Conservation (phyloP, 2,329 filamentous ascomycete species). For the Penicillium olsonii region DNA sequence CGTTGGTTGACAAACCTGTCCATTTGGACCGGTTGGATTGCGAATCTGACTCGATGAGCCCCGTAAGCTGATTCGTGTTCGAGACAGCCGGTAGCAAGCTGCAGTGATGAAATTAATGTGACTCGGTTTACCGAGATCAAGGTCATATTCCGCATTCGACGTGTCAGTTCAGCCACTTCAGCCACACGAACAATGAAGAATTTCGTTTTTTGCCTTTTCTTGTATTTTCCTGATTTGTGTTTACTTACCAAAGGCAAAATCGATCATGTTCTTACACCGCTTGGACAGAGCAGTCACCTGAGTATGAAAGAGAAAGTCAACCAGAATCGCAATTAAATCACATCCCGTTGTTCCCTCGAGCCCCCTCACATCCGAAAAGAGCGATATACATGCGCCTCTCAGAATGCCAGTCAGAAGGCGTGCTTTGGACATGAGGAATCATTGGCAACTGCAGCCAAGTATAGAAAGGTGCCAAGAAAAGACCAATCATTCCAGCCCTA, state of each 20-base stretch:
- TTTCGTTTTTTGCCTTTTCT: background rate
- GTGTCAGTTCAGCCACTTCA: background rate
- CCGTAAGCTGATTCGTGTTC: no score
- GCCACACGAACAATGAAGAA: background rate
- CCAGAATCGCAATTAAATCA: background rate
- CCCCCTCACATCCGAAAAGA: no score
- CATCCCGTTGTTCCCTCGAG: no score
- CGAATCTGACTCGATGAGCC: background rate
- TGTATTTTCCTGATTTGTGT: no score
- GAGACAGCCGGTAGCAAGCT: background rate
- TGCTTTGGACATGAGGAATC: background rate
- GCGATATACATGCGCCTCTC: background rate
- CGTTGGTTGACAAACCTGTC: background rate
- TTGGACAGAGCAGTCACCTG: background rate
- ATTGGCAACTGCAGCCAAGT: constrained; percentile 8
- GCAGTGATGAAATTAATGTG: background rate
- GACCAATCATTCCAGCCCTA: constrained; percentile 8
- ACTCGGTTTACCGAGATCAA: background rate
- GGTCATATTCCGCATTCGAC: background rate
- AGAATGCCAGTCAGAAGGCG: background rate
- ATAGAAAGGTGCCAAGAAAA: background rate
- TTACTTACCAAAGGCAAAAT: background rate
- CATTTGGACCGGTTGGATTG: background rate
- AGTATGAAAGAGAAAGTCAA: background rate
- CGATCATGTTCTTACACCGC: background rate